These are phyloP conservation scores for Macrophomina phaseolina DNA, from an alignment of 2,329 filamentous ascomycete genomes.

Conservation along the genomic window DNA sequence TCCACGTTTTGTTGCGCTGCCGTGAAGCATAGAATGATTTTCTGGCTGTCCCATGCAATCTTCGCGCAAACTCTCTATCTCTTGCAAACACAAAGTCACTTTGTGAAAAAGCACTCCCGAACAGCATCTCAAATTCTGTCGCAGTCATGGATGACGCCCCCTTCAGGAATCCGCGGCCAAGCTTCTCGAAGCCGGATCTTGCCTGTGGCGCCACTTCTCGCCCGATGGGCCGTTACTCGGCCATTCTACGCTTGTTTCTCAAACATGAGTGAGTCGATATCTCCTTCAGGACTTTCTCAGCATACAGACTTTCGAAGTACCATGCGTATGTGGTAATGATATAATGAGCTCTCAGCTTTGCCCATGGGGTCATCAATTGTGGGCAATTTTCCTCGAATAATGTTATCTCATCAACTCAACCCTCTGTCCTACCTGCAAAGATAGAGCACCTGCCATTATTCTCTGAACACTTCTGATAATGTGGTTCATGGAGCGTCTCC, in stretches of 20 bases:
- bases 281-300: neutral
- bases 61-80: neutral
- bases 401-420: neutral
- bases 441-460: neutral
- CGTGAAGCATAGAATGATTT: neutral
- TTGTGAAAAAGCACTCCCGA: neutral
- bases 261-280: slow-evolving; percentile 5
- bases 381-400: neutral
- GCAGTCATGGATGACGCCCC: neutral
- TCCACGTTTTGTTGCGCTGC: neutral
- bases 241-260: slow-evolving; percentile 4
- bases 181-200: neutral
- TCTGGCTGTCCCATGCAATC: neutral
- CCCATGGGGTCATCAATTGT: neutral
- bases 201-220: slow-evolving; percentile 8
- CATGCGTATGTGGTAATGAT: neutral
- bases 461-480: neutral
- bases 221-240: neutral
- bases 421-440: neutral
- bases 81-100: neutral
- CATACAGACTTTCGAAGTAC: neutral
- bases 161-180: neutral
- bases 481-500: slow-evolving; percentile 13
- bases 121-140: neutral
- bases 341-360: neutral